Evolutionary conservation across 169 alveolate genomes (phyloP), one percentile per base, ranked within the genome.

Genomic region (Babesia ovata): DNA sequence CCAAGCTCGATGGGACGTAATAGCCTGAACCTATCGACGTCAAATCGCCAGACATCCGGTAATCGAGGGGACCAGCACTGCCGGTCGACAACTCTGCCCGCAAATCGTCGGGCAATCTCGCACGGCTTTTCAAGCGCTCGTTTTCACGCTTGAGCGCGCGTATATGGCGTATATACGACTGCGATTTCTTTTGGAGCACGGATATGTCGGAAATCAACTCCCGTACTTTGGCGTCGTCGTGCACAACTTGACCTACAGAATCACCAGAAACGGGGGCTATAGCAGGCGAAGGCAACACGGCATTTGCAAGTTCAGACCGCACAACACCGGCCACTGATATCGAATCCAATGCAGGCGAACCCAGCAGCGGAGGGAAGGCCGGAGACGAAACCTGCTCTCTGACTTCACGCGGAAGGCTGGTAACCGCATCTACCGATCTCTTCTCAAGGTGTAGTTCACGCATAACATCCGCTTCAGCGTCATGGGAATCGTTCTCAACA

Each of bases 131-230:
- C 39, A 63, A 61, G 29, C 60, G 73, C 73, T 63, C 73, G 48
- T 46, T 63, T 21, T 63, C 61, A 24, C 39, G 76, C 65, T 54
- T 67, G 26, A 67, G 39, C 14, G 13, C 16, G 39, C 66, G 76
- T 28, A 67, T 53, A 2, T 52, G 57, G 17, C 76, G 76, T 14
- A 44, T 10, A 26, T 67, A 67, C 56, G 22, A 49, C 50, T 54
- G 76, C 54, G 53, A 11, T 26, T 67, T 67, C 52, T 54, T 67
- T 66, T 67, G 76, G 33, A 67, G 65, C 50, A 53, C 65, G 26
- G 63, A 29, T 2, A 52, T 67, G 48, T 67, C 76, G 16, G 66
- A 9, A n/a, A n/a, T 50, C 66, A 67, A 21, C 53, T 67, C 65
- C 36, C 57, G 28, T 14, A 67, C 76, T 53, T 54, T 54, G 39